These are phyloP conservation scores for Antarctomyces pellizariae DNA, from an alignment of 495 filamentous ascomycete genomes.

Conservation along the genomic window DNA sequence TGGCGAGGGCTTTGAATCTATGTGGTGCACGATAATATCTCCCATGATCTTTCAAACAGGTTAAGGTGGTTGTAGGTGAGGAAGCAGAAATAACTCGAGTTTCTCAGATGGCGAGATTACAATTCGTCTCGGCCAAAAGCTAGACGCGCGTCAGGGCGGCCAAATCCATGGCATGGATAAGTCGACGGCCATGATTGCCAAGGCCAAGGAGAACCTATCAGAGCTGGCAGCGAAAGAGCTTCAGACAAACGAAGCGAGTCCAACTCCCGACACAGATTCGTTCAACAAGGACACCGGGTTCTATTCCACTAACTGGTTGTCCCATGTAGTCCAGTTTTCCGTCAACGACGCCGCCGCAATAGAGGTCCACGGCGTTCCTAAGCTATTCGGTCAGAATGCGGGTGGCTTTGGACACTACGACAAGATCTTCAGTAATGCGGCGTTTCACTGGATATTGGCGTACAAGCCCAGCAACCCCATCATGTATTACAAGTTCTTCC, in stretches of 20 bases:
- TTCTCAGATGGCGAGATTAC: conserved; percentile 36
- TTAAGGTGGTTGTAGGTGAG: conserved; percentile 1
- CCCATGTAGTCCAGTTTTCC: conserved; percentile 5
- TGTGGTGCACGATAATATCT: too few relatives aligned
- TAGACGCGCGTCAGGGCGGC: conserved; percentile 17
- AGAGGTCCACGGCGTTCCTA: neutral
- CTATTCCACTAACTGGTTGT: conserved; percentile 2
- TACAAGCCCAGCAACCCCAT: conserved; percentile 11
- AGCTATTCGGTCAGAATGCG: conserved; percentile 1
- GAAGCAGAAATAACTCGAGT: neutral
- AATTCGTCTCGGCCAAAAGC: conserved; percentile 21
- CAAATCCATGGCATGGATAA: conserved; percentile 40
- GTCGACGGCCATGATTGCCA: conserved; percentile 38
- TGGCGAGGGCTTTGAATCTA: too few relatives aligned
- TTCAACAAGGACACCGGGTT: too few relatives aligned
- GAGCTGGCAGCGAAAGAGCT: conserved; percentile 8
- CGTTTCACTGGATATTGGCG: conserved; percentile 54
- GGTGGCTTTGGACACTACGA: conserved; percentile 18
- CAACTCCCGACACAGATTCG: neutral
- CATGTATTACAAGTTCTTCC: conserved; percentile 17
- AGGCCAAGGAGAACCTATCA: conserved; percentile 18
- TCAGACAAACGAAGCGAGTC: conserved; percentile 21
- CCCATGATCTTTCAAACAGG: too few relatives aligned
- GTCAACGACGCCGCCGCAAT: neutral
- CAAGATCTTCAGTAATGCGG: conserved; percentile 60